phyloP scores from a whole-genome alignment of 495 filamentous ascomycete species.

The Aspergillus panamensis region DNA sequence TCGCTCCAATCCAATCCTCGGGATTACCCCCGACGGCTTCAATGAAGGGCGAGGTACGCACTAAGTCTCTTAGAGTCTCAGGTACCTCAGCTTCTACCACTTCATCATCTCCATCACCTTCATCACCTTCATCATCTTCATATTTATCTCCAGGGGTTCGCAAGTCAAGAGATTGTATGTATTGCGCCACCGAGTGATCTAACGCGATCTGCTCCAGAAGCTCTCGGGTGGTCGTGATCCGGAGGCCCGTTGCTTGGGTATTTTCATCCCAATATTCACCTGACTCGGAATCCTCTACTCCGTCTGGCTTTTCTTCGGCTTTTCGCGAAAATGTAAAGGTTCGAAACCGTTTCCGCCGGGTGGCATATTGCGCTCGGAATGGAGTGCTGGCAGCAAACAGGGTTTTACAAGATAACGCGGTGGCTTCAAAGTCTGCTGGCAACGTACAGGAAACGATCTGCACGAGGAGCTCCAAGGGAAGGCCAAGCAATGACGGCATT shows the following conservation, averaged over 20 bases:
- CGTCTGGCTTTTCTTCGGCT: background rate
- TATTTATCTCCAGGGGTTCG: background rate
- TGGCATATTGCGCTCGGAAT: conserved; percentile 6
- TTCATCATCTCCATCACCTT: conserved; percentile 1
- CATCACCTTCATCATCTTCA: background rate
- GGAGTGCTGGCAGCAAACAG: conserved; percentile 4
- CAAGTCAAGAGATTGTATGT: conserved; percentile 5
- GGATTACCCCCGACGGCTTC: conserved; percentile 1
- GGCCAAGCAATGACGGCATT: conserved; percentile 1
- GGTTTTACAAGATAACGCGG: conserved; percentile 3
- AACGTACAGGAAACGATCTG: conserved; percentile 4
- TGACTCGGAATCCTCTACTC: background rate
- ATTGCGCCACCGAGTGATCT: conserved; percentile 2
- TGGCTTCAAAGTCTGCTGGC: conserved; percentile 7
- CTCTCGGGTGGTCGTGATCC: conserved; percentile 3
- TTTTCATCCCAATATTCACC: conserved; percentile 3
- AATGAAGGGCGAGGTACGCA: conserved; percentile 6
- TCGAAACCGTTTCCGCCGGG: conserved; percentile 7
- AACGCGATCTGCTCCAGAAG: conserved; percentile 6
- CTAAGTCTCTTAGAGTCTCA: background rate
- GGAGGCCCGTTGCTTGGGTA: conserved; percentile 4
- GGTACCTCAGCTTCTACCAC: background rate
- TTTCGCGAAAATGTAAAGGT: conserved; percentile 4
- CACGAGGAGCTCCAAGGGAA: conserved; percentile 6
- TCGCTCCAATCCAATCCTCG: conserved; percentile 5